Evolutionary conservation across 768 basidiomycete species (phyloP), one percentile per base, ranked within the genome.

Genomic region (Ephemerocybe angulata): DNA sequence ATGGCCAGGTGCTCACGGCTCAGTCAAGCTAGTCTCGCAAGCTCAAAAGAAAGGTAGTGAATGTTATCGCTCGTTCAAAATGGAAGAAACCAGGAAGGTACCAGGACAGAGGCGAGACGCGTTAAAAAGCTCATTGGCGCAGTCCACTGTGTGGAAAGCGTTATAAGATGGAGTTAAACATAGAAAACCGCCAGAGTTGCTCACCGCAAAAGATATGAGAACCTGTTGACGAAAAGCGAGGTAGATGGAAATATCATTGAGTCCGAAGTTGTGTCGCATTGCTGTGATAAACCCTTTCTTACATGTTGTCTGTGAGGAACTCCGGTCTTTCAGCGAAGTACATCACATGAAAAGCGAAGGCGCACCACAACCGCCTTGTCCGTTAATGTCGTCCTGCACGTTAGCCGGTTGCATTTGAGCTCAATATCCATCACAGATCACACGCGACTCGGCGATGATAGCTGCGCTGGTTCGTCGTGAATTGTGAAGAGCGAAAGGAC

Each of bases 281-380:
- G n/a, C n/a, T n/a, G n/a, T n/a, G n/a, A n/a, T n/a, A n/a, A n/a
- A n/a, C n/a, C n/a, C n/a, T n/a, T n/a, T n/a, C 63, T 57, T 49
- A 69, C 67, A 70, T 7, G 67, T 70, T n/a, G 67, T 67, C 66
- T 68, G 52, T 31, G 27, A 56, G n/a, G n/a, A n/a, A n/a, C n/a
- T n/a, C n/a, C n/a, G n/a, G n/a, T n/a, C n/a, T n/a, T n/a, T n/a
- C n/a, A n/a, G n/a, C n/a, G n/a, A n/a, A n/a, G n/a, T n/a, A n/a
- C n/a, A n/a, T n/a, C n/a, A n/a, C n/a, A n/a, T n/a, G n/a, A n/a
- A n/a, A n/a, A 30, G 44, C 28, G 19, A 35, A 40, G 33, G 76
- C 90, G 68, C 64, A 93, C 90, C 57, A 93, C 90, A 11, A 93
- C 90, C 2, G 90, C 90, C 67, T 90, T 92, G 62, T 91, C 90